Base-by-base conservation (phyloP, 345 rosid genomes). In the Odontarrhena argentea region DNA sequence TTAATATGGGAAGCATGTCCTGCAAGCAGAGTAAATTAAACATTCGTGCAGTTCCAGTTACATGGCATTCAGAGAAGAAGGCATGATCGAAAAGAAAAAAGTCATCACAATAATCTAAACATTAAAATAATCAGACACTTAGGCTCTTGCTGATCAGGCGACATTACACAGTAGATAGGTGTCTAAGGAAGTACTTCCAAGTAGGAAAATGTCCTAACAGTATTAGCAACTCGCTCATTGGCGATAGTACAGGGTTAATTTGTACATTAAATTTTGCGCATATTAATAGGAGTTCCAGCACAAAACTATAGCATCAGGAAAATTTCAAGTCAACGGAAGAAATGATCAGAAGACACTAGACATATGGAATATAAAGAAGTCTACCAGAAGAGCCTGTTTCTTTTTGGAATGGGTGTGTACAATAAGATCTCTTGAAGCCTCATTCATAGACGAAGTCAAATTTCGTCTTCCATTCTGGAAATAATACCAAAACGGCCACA, bases 361-460 rank as follows among this genome's bases (percentile, higher is more conserved):
- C 63, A 43, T 55, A 38, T 60, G 28, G 38, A 53, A 60, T 14
- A 54, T 26, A 61, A 60, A 60, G 70, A 67, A 51, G 67, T 70
- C 12, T 86, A 91, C 99, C 96, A 82, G 75, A 54, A 95, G 90
- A 77, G 97, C 85, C 80, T 95, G 97, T 48, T 95, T 95, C 87
- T 84, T 88, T 77, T 87, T 95, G 49, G 96, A 83, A 81, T 84
- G 76, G 13, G 87, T 79, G 87, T 95, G 86, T 65, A 95, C 99
- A 63, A 95, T 79, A 59, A 95, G 99, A 80, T 95, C 99, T 75
- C 97, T 86, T n/a, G 99, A 91, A 52, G 92, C 96, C 83, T 91
- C 97, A 34, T 85, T 91, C 88, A 85, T 87, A 41, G 99, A 91
- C 47, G 97, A 89, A 37, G 81, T 84, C 69, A 95, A 76, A 79